Base-by-base conservation (phyloP, 805 yeast genomes). In the Ogataea populi-albae region DNA sequence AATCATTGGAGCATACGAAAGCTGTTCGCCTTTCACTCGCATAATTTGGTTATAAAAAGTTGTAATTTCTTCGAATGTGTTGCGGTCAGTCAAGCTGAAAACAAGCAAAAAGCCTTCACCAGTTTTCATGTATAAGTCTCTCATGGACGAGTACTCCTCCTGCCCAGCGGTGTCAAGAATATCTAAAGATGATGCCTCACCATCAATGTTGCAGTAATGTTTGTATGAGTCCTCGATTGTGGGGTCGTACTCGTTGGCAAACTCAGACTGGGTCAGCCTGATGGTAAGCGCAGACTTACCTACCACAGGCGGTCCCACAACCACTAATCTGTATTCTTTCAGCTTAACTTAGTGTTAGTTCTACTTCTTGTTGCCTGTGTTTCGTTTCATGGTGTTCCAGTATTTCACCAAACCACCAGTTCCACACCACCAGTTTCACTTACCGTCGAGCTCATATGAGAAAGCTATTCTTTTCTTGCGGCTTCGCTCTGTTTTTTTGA, bases 221-320 rank as follows among this genome's bases (percentile, higher is more conserved):
- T 96, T 75, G 61, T 84, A 85, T 1, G 89, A 81, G 55, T 84
- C 93, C 64, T 93, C 98, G 55, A 93, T 93, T 8, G 98, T 93
- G 7, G 98, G 98, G 64, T 93, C 98, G 55, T 93, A 93, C 60
- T 93, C 98, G 61, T 89, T 96, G 21, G 91, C 95, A 57, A 93
- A 93, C 54, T 89, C 96, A 23, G 88, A 78, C 61, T 91, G 98
- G 37, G 93, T 88, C 55, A 93, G 73, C 62, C 93, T 95, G 47
- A 93, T 93, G 18, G 98, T 93, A 45, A 93, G 68, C 5, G 98
- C 98, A 17, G 95, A 83, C 62, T 93, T 93, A 65, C 98, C 98
- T 37, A 93, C 98, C 65, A 96, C 97, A 57, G 98, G 98, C 25
- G 97, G 97, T 38, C 98, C 98, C 38, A 91, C 96, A 29, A 91